These are phyloP conservation scores for Fusarium annulatum DNA, from an alignment of 2,329 filamentous ascomycete genomes.

Conservation along the genomic window DNA sequence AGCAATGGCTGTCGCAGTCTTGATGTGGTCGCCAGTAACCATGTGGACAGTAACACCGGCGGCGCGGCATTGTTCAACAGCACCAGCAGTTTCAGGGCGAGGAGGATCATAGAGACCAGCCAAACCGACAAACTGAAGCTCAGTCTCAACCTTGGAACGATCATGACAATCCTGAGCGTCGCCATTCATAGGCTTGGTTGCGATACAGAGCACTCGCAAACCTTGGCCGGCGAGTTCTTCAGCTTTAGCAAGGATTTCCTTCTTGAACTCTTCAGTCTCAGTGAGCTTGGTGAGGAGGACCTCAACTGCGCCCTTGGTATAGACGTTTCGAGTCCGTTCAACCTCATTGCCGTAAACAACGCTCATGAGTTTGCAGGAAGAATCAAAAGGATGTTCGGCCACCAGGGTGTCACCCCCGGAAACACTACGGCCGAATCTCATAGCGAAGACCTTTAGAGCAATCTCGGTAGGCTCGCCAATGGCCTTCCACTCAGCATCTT, in stretches of 20 bases:
- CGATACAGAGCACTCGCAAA: conserved; percentile 76
- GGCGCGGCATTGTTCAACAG: conserved; percentile 67
- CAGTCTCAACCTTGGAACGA: conserved; percentile 65
- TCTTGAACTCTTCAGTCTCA: conserved; percentile 59
- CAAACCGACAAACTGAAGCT: conserved; percentile 74
- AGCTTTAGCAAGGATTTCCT: conserved; percentile 59
- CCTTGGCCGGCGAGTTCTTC: conserved; percentile 70
- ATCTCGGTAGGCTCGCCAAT: conserved; percentile 78
- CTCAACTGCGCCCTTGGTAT: conserved; percentile 69
- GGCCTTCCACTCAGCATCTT: conserved; percentile 64
- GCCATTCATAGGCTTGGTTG: conserved; percentile 59
- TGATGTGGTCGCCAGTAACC: conserved; percentile 76
- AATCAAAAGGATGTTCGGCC: conserved; percentile 79
- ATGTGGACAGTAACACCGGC: conserved; percentile 76
- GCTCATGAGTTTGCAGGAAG: conserved; percentile 79
- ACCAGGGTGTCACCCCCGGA: conserved; percentile 59
- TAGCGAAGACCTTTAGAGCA: conserved; percentile 77
- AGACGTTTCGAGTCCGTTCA: conserved; percentile 56
- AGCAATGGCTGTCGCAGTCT: conserved; percentile 74
- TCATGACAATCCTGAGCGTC: conserved; percentile 54
- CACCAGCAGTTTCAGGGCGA: conserved; percentile 71
- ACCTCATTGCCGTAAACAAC: conserved; percentile 66
- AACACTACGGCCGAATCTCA: conserved; percentile 70
- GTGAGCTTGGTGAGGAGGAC: conserved; percentile 64
- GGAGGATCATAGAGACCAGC: conserved; percentile 80